Evolutionary conservation across 345 rosid species (phyloP), one percentile per base, ranked within the genome.

Genomic region (Brassica carinata): DNA sequence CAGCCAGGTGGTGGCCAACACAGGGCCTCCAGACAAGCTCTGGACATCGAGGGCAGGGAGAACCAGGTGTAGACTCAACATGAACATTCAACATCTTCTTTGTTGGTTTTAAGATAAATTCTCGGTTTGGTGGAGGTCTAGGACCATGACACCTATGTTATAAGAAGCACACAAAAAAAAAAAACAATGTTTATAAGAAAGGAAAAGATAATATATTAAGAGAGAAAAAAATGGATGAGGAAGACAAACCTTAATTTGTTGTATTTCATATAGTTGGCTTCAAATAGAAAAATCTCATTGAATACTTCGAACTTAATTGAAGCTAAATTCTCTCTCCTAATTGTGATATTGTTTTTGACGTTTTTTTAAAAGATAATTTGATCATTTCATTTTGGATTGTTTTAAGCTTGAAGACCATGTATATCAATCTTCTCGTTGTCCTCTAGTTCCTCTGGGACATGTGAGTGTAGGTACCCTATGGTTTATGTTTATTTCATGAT

Each of bases 21-120:
- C 98, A 95, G 72, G 92, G 77, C 81, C 88, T 88, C 95, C 97
- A 91, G 77, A 90, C 87, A 81, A 89, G 90, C 85, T 93, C 99
- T 14, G 96, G 93, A 82, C 99, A 95, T 57, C 88, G 88, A 84
- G 93, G 98, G 82, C 98, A 93, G n/a, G 93, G 90, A 75, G 91
- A 83, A 74, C 94, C 99, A n/a, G 98, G 93, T 55, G 93, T 89
- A 77, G 77, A 53, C 81, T 88, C 96, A 81, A 38, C 74, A 26
- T 67, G 92, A 79, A 62, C 81, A 85, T 83, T 83, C 72, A 53
- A 79, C 84, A 89, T 95, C 87, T 91, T 95, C 79, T 92, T 95
- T 85, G 88, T 93, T 63, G 96, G 91, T 83, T 86, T 91, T 69
- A 95, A 77, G 8, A 87, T 87, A 87, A 90, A 95, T 68, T 91